Conservation (phyloP, 169 alveolate genomes). For the Cryptosporidium ubiquitum region DNA sequence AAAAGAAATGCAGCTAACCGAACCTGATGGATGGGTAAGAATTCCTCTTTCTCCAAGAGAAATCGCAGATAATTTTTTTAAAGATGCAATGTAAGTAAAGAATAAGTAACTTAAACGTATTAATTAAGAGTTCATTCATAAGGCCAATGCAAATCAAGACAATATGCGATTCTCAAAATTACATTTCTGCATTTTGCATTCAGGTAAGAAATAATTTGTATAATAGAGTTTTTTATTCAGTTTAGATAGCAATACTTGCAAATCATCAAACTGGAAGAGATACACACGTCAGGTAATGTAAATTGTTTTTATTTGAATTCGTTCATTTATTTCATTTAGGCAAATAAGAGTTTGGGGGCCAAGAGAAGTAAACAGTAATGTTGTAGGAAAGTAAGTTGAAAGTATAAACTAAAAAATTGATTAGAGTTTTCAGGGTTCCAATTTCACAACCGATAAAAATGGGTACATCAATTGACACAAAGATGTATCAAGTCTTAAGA, state of each 20-base stretch:
- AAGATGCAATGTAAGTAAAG: constrained; percentile 82
- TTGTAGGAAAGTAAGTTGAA: constrained; percentile 44
- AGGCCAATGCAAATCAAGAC: constrained; percentile 78
- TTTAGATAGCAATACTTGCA: constrained; percentile 84
- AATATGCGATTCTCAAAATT: constrained; percentile 80
- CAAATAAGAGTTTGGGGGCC: constrained; percentile 75
- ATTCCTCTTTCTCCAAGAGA: constrained; percentile 75
- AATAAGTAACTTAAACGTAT: constrained; percentile 76
- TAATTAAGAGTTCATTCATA: constrained; percentile 75
- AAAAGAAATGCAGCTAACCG: constrained; percentile 67
- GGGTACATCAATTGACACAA: constrained; percentile 59
- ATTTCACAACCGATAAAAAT: constrained; percentile 64
- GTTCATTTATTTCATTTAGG: background rate
- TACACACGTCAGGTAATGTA: constrained; percentile 84
- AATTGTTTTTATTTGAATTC: background rate
- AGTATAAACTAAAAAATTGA: background rate
- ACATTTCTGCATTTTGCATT: constrained; percentile 67
- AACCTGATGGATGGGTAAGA: constrained; percentile 75
- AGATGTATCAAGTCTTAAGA: constrained; percentile 50
- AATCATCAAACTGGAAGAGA: constrained; percentile 87
- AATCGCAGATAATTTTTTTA: constrained; percentile 77
- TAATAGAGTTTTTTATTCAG: background rate
- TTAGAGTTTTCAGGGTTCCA: constrained; percentile 15
- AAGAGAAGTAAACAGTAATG: constrained; percentile 33
- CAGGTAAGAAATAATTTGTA: constrained; percentile 38